phyloP scores from a whole-genome alignment of 2,329 filamentous ascomycete genomes.

The Colletotrichum chrysophilum region DNA sequence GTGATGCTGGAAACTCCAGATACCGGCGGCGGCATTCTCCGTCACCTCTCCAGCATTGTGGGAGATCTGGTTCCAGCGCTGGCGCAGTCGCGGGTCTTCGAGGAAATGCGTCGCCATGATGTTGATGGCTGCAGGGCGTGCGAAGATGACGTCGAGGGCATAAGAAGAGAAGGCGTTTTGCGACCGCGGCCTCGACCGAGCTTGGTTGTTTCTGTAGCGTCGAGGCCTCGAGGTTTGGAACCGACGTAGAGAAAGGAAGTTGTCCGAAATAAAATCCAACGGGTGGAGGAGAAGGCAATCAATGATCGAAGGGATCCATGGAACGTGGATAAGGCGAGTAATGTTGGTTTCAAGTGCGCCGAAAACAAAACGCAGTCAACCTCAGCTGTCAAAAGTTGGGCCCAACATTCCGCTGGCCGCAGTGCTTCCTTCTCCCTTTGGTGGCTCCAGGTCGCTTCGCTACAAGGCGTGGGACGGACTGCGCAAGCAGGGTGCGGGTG shows the following conservation, averaged over 20 bases:
- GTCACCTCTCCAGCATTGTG: constrained; percentile 91
- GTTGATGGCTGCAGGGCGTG: constrained; percentile 19
- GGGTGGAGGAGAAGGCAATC: neutral
- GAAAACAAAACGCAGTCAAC: constrained; percentile 14
- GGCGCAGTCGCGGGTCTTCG: constrained; percentile 86
- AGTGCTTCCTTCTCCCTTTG: neutral
- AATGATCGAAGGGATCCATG: constrained; percentile 6
- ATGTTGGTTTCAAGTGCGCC: constrained; percentile 19
- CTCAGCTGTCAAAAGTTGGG: constrained; percentile 19
- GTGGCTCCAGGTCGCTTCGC: neutral
- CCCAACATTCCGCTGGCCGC: constrained; percentile 18
- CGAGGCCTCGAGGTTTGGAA: neutral
- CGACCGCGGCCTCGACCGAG: constrained; percentile 11
- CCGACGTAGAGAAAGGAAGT: neutral
- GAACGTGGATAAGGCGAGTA: constrained; percentile 7
- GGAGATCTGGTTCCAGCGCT: constrained; percentile 91
- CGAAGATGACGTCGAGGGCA: constrained; percentile 15
- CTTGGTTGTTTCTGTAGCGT: neutral
- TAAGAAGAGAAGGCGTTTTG: neutral
- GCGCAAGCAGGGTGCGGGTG: constrained; percentile 1
- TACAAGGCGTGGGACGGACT: neutral
- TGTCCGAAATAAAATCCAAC: neutral
- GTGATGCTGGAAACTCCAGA: constrained; percentile 86
- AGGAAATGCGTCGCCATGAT: constrained; percentile 59
- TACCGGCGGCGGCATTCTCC: constrained; percentile 86